Evolutionary conservation across 768 basidiomycete species (phyloP).

Genomic region (Rubroboletus pulcherrimus): DNA sequence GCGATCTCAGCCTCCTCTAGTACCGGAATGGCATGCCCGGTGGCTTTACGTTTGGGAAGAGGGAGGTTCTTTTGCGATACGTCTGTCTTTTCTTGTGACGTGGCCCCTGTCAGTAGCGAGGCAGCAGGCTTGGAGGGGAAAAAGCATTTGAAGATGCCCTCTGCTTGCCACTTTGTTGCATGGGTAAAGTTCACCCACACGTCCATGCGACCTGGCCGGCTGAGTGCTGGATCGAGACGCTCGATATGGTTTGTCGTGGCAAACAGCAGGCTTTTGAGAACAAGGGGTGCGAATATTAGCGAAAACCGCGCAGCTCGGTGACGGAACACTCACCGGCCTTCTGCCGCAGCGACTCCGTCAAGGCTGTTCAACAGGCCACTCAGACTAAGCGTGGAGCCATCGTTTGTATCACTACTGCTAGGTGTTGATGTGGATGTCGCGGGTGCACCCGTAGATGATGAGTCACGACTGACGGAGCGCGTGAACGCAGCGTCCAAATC

Average conservation of each 20-base stretch:
- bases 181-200: slow-evolving; percentile 91
- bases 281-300: slow-evolving; percentile 19
- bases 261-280: slow-evolving; percentile 62
- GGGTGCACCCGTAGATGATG: slow-evolving; percentile 72
- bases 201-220: slow-evolving; percentile 87
- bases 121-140: slow-evolving; percentile 59
- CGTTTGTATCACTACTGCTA: slow-evolving; percentile 46
- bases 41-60: slow-evolving; percentile 58
- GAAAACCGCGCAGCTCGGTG: slow-evolving; percentile 5
- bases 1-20: slow-evolving; percentile 74
- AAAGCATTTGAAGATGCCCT: slow-evolving; percentile 92
- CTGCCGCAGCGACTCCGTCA: slow-evolving; percentile 81
- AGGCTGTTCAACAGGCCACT: slow-evolving; percentile 84
- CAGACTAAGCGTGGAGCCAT: slow-evolving; percentile 80
- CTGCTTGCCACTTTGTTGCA: slow-evolving; percentile 89
- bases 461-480: slow-evolving; percentile 79
- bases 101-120: slow-evolving; percentile 8
- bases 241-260: slow-evolving; percentile 95
- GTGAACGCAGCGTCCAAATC: slow-evolving; percentile 93
- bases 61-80: slow-evolving; percentile 65
- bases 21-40: slow-evolving; percentile 58
- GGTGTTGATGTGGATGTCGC: slow-evolving; percentile 43
- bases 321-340: slow-evolving; percentile 64
- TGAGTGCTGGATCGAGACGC: slow-evolving; percentile 84
- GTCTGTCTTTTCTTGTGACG: slow-evolving; percentile 33